phyloP scores from a whole-genome alignment of 441 rosid genomes.

The Gossypium aridum region DNA sequence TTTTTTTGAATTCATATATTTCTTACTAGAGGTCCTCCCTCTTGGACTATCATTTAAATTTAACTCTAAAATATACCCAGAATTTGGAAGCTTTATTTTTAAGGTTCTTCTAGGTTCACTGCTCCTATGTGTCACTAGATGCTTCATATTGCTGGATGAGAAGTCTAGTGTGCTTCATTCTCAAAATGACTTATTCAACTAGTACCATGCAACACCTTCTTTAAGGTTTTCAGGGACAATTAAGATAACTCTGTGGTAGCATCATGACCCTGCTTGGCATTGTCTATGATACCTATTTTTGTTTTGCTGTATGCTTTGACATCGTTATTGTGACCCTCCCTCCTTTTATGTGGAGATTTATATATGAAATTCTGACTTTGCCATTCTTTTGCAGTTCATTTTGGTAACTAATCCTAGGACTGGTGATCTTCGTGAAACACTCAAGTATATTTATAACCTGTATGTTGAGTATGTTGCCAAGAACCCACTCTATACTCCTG shows the following conservation, averaged over 20 bases:
- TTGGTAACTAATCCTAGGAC: constrained; percentile 85
- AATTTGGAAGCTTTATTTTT: background rate
- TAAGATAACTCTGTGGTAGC: background rate
- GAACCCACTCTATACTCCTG: constrained; percentile 76
- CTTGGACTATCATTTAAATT: background rate
- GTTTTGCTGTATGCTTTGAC: background rate
- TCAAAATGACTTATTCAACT: background rate
- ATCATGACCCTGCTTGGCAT: background rate
- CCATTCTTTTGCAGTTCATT: constrained; percentile 47
- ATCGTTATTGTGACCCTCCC: background rate
- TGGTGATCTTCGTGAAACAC: constrained; percentile 72
- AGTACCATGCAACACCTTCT: background rate
- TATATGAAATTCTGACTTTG: background rate
- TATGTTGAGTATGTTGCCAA: constrained; percentile 82
- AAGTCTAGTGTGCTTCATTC: background rate
- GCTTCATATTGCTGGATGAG: background rate
- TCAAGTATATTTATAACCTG: constrained; percentile 79
- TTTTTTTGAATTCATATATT: background rate
- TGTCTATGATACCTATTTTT: background rate
- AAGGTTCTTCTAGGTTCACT: background rate
- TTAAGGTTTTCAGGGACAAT: background rate
- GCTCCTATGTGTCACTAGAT: background rate
- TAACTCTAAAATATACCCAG: background rate
- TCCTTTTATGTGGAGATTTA: background rate
- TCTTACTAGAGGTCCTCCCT: background rate